Conservation (phyloP, 495 filamentous ascomycete species). For the Lineolata rhizophorae region DNA sequence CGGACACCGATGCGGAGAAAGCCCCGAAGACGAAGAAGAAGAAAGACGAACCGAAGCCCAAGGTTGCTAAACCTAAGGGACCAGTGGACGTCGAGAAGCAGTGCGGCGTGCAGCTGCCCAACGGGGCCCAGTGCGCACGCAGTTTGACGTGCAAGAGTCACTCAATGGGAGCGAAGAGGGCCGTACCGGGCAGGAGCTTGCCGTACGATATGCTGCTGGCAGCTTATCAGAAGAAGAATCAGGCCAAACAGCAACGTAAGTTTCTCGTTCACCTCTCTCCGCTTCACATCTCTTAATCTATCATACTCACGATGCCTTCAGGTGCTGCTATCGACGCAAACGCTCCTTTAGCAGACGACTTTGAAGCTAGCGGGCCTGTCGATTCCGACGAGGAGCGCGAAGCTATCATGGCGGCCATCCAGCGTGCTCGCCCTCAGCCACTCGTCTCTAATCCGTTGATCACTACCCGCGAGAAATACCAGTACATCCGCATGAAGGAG, state of each 20-base stretch:
- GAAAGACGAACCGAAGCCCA: conserved; percentile 75
- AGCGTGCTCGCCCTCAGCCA: conserved; percentile 52
- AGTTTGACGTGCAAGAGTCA: conserved; percentile 94
- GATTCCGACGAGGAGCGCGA: conserved; percentile 89
- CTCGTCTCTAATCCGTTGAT: conserved; percentile 42
- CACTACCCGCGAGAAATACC: conserved; percentile 50
- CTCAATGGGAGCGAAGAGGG: conserved; percentile 85
- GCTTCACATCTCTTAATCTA: conserved; percentile 1
- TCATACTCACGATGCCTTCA: conserved; percentile 15
- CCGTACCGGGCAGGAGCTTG: conserved; percentile 69
- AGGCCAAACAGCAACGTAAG: conserved; percentile 86
- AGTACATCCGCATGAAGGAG: conserved; percentile 69
- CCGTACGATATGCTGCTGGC: conserved; percentile 89
- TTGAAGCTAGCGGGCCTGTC: conserved; percentile 47
- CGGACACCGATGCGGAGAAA: conserved; percentile 73
- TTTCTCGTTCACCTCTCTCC: conserved; percentile 4
- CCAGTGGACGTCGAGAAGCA: conserved; percentile 96
- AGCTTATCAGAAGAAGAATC: conserved; percentile 97
- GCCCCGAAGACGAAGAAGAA: too few species aligned
- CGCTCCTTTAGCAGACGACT: conserved; percentile 71
- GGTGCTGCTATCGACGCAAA: conserved; percentile 87
- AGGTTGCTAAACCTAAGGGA: conserved; percentile 72
- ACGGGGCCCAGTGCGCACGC: conserved; percentile 72
- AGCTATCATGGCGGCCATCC: conserved; percentile 64
- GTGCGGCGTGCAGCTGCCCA: conserved; percentile 73